These are phyloP conservation scores for Monosporascus sp. DNA, from an alignment of 2,329 filamentous ascomycete genomes.

Conservation along the genomic window DNA sequence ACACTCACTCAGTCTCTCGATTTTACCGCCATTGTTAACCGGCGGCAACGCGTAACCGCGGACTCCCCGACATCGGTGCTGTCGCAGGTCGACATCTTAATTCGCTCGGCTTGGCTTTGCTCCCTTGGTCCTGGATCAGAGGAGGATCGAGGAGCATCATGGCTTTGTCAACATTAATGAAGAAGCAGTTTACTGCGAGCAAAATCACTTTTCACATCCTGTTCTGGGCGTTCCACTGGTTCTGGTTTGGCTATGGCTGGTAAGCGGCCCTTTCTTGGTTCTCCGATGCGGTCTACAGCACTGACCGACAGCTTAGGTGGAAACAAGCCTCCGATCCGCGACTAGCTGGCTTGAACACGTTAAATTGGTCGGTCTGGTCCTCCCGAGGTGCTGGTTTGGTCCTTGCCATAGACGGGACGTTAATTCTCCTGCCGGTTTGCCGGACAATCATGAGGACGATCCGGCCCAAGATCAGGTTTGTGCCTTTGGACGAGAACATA, in stretches of 20 bases:
- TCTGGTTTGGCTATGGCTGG: constrained; percentile 82
- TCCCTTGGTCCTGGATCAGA: constrained; percentile 15
- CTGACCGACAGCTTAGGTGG: constrained; percentile 50
- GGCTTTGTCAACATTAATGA: constrained; percentile 36
- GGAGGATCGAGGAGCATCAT: constrained; percentile 35
- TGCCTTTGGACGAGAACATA: constrained; percentile 92
- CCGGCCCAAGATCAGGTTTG: constrained; percentile 78
- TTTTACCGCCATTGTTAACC: constrained; percentile 11
- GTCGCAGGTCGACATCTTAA: constrained; percentile 54
- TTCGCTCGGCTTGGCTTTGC: constrained; percentile 17
- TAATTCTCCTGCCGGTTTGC: constrained; percentile 93
- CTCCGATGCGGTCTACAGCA: neutral
- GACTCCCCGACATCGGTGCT: constrained; percentile 24
- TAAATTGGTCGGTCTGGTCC: constrained; percentile 90
- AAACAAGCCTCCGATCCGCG: constrained; percentile 66
- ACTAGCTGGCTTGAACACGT: constrained; percentile 71
- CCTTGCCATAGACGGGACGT: constrained; percentile 74
- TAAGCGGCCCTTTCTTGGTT: neutral
- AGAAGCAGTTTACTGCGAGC: constrained; percentile 60
- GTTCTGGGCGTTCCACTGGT: constrained; percentile 76
- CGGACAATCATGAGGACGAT: constrained; percentile 80
- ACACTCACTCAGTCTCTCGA: constrained; percentile 9
- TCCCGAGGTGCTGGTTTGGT: constrained; percentile 89
- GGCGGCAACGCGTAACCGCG: constrained; percentile 10
- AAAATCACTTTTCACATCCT: constrained; percentile 77